Percentiles rank a stretch among this genome's conserved stretches.
These are phyloP conservation scores for Mitragyna speciosa DNA, from an alignment of 257 asterid species.

Conservation along the genomic window DNA sequence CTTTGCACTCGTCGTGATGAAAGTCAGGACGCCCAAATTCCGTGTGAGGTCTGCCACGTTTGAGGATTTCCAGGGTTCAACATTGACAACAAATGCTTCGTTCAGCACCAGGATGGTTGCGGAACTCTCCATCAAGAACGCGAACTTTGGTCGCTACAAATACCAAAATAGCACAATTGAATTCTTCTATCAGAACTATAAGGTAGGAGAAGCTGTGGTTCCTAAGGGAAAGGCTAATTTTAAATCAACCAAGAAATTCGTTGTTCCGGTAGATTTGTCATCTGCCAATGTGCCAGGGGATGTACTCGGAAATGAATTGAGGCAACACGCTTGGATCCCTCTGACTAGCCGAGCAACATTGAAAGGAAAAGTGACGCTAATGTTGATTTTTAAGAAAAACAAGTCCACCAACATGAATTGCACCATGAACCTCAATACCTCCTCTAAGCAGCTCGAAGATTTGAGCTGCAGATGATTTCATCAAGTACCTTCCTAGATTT, in stretches of 20 bases:
- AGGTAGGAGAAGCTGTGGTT: constrained; percentile 33
- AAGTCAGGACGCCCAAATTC: constrained; percentile 33
- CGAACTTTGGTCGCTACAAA: constrained; percentile 46
- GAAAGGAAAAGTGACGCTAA: constrained; percentile 40
- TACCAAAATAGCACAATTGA: constrained; percentile 28
- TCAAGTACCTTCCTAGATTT: too few relatives aligned
- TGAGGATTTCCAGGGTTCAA: constrained; percentile 6
- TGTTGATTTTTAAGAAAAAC: constrained; percentile 40
- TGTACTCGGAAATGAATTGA: constrained; percentile 22
- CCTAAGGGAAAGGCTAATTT: constrained; percentile 19
- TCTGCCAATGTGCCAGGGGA: constrained; percentile 2
- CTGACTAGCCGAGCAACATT: constrained; percentile 33
- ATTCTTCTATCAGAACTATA: constrained; percentile 26
- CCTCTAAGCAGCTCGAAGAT: background rate
- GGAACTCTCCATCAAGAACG: constrained; percentile 34
- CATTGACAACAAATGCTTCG: constrained; percentile 11
- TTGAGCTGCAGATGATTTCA: background rate
- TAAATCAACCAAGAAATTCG: constrained; percentile 27
- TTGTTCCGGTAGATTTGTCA: constrained; percentile 16
- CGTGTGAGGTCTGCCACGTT: constrained; percentile 28
- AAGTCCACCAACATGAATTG: constrained; percentile 42
- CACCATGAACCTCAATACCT: constrained; percentile 17
- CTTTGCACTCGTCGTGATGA: constrained; percentile 34
- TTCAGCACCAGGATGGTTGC: constrained; percentile 26
- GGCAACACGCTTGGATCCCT: constrained; percentile 21